Conservation (phyloP, 306 rosid species). For the Trifolium subterraneum region DNA sequence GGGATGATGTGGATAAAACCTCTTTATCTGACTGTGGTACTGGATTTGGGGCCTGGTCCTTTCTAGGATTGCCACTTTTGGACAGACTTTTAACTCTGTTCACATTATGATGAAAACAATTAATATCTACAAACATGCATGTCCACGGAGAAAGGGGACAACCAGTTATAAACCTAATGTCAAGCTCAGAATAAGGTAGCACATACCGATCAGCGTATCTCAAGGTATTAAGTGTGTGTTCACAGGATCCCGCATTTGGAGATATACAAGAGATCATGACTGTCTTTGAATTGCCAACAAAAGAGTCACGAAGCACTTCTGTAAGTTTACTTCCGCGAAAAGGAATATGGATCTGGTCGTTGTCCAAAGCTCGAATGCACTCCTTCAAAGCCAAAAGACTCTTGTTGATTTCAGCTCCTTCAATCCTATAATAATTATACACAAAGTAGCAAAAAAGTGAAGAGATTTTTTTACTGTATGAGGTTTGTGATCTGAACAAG, state of each 20-base stretch:
- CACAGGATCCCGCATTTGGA: slow-evolving; percentile 97
- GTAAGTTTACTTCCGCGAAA: slow-evolving; percentile 99
- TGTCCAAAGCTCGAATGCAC: slow-evolving; percentile 98
- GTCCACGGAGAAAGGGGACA: slow-evolving; percentile 3
- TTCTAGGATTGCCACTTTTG: slow-evolving; percentile 82
- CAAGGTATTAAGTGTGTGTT: slow-evolving; percentile 94
- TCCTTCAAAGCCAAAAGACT: slow-evolving; percentile 98
- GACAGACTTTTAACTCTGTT: slow-evolving; percentile 97
- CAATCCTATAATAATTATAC: slow-evolving; percentile 64
- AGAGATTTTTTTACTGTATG: neutral
- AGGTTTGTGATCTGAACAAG: slow-evolving; percentile 14
- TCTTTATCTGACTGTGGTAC: slow-evolving; percentile 62
- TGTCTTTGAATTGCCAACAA: slow-evolving; percentile 94
- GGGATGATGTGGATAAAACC: slow-evolving; percentile 57
- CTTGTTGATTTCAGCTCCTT: slow-evolving; percentile 97
- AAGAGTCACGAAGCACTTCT: slow-evolving; percentile 98
- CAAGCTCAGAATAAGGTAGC: slow-evolving; percentile 34
- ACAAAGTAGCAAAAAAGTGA: slow-evolving; percentile 22
- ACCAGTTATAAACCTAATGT: slow-evolving; percentile 13
- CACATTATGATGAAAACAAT: slow-evolving; percentile 42
- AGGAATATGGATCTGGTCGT: slow-evolving; percentile 96
- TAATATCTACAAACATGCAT: slow-evolving; percentile 29
- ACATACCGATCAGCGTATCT: slow-evolving; percentile 96
- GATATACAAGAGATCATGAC: slow-evolving; percentile 99
- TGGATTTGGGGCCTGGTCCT: slow-evolving; percentile 71